phyloP scores from a whole-genome alignment of 805 yeast genomes.

The Candida germanica region DNA sequence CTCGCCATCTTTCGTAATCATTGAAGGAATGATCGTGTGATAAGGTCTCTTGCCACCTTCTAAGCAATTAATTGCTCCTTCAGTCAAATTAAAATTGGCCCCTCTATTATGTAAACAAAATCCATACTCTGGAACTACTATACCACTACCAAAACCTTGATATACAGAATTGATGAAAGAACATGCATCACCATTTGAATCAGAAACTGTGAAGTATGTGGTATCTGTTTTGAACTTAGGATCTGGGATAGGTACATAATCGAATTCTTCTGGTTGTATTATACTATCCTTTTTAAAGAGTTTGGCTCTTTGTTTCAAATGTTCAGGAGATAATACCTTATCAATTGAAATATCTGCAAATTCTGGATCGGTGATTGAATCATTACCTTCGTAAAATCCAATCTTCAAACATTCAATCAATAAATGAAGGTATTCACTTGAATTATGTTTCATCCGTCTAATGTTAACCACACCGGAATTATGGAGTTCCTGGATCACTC shows the following conservation, averaged over 20 bases:
- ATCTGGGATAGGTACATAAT: conserved; percentile 53
- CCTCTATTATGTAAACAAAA: conserved; percentile 77
- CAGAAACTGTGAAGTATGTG: conserved; percentile 64
- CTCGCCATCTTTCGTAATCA: conserved; percentile 54
- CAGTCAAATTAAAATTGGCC: conserved; percentile 63
- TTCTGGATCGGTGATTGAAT: conserved; percentile 62
- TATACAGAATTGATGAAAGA: conserved; percentile 78
- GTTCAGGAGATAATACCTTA: conserved; percentile 45
- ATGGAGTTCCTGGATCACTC: conserved; percentile 57
- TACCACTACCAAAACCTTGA: conserved; percentile 66
- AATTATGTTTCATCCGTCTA: conserved; percentile 52
- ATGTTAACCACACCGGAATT: conserved; percentile 41
- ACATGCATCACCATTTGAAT: conserved; percentile 71
- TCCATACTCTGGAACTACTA: conserved; percentile 62
- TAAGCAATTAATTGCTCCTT: conserved; percentile 54
- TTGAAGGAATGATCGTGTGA: conserved; percentile 81
- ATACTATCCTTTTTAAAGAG: conserved; percentile 41
- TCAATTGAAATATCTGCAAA: conserved; percentile 37
- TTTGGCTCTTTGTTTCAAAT: conserved; percentile 48
- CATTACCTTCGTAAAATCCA: conserved; percentile 73
- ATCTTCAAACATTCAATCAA: conserved; percentile 70
- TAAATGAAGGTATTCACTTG: conserved; percentile 65
- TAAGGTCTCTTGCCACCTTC: conserved; percentile 74
- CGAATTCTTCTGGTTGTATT: conserved; percentile 38
- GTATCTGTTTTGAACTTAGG: conserved; percentile 64